Evolutionary conservation across 306 rosid species (phyloP).

Genomic region (Fagus crenata): DNA sequence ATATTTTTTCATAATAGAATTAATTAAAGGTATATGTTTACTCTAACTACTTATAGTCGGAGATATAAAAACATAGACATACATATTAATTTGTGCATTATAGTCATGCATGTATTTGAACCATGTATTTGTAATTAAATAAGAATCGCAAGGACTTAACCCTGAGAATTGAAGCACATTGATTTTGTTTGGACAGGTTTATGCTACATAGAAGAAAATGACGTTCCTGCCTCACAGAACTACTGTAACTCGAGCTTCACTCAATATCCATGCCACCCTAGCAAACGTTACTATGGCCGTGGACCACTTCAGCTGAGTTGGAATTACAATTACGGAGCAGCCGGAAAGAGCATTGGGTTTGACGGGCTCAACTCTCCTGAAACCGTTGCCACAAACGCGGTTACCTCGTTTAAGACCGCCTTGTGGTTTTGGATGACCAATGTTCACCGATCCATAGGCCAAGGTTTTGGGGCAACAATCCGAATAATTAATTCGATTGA

Average conservation of each 20-base stretch:
- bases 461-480: constrained; percentile 41
- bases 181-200: constrained; percentile 40
- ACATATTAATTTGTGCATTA: too few species aligned
- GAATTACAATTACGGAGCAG: constrained; percentile 84
- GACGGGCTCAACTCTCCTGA: constrained; percentile 74
- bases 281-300: constrained; percentile 71
- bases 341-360: constrained; percentile 55
- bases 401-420: not conserved
- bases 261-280: constrained; percentile 56
- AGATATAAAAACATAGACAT: too few species aligned
- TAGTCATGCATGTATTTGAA: too few species aligned
- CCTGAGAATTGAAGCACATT: not conserved
- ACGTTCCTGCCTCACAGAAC: constrained; percentile 61
- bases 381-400: not conserved
- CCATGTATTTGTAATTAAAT: too few species aligned
- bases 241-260: constrained; percentile 62
- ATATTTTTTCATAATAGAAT: too few species aligned
- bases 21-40: too few species aligned
- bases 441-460: constrained; percentile 7
- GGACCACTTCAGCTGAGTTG: constrained; percentile 85
- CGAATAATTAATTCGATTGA: constrained; percentile 23
- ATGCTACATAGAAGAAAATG: constrained; percentile 79
- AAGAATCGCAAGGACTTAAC: too few species aligned
- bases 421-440: constrained; percentile 37
- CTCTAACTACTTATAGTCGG: too few species aligned